A percentile compares a stretch with the other conserved stretches of the same genome.
These are phyloP conservation scores for Termitomyces bulborhizus DNA, from an alignment of 768 basidiomycete species.

Conservation along the genomic window DNA sequence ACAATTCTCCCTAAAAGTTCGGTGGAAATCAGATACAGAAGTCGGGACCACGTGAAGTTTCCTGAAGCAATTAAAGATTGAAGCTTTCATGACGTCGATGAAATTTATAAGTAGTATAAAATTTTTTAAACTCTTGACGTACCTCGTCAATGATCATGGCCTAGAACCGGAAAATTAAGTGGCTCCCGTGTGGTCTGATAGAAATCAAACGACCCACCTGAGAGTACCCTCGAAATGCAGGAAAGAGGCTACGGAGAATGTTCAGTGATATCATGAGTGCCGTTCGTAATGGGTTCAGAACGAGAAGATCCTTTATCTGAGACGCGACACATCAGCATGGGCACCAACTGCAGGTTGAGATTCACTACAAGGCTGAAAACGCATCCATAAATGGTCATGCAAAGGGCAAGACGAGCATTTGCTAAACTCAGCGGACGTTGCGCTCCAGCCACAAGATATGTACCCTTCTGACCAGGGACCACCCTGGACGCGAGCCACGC, in stretches of 20 bases:
- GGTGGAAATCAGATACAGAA: constrained; percentile 50
- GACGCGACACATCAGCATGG: constrained; percentile 8
- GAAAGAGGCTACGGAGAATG: constrained; percentile 67
- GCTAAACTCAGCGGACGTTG: constrained; percentile 54
- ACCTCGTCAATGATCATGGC: constrained; percentile 84
- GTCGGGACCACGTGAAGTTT: constrained; percentile 64
- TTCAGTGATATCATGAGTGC: constrained; percentile 68
- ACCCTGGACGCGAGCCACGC: constrained; percentile 56
- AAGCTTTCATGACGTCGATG: constrained; percentile 37
- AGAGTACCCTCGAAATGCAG: constrained; percentile 80
- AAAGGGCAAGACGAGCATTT: constrained; percentile 51
- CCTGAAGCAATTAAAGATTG: constrained; percentile 65
- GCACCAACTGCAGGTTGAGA: constrained; percentile 3
- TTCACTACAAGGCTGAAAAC: constrained; percentile 46
- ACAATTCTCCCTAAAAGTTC: constrained; percentile 60
- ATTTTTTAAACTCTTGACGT: constrained; percentile 19
- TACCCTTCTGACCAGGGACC: constrained; percentile 38
- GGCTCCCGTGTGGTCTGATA: constrained; percentile 7
- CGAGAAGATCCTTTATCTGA: constrained; percentile 37
- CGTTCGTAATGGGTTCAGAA: constrained; percentile 62
- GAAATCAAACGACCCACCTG: constrained; percentile 37
- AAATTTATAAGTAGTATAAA: constrained; percentile 2
- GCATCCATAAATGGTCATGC: constrained; percentile 45
- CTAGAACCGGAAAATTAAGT: constrained; percentile 21
- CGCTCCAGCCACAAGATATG: constrained; percentile 56